Base-by-base conservation (phyloP, 768 basidiomycete species). In the Lactarius pseudohatsudake region DNA sequence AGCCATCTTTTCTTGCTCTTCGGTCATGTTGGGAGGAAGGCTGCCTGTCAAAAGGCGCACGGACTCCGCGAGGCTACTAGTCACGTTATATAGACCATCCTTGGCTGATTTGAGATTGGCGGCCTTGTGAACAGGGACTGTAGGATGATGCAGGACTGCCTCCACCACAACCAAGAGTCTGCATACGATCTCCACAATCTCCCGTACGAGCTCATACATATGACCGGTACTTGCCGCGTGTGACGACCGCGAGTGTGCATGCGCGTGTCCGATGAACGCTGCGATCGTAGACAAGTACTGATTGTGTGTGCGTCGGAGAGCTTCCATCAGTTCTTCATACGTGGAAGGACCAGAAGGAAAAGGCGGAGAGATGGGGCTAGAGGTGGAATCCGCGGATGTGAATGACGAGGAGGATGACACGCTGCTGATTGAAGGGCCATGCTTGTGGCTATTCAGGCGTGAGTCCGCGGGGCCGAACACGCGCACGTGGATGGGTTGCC, bases 251-350 rank as follows among this genome's bases (percentile, higher is more conserved):
- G 92, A 89, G 80, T 98, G 92, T 18, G 92, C 92, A 72, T 98
- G 96, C 1, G 94, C 92, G 74, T 98, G 95, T 1, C 96, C 96
- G 72, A 99, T 97, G 76, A 99, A 95, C 7, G 96, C 96, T 26
- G 97, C 96, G 73, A 97, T 94, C 22, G 94, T 92, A 5, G 94
- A 96, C 13, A 98, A 81, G 72, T 96, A 91, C 58, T 90, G 85
- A 74, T 97, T 95, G 74, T 97, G 94, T 16, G 92, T 92, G 68
- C 81, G 77, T n/a, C 90, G 86, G 55, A 97, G 82, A 8, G 89
- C 86, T 65, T 89, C 88, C 76, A 90, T 81, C 6, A 92, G 85
- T 72, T 91, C 88, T 2, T 81, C 76, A 57, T 87, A 80, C 28
- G 84, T 86, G 43, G 87, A 86, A 56, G 90, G 87, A 4, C 93